Conservation (phyloP, 2,329 filamentous ascomycete species). For the Colletotrichum neosansevieriae region DNA sequence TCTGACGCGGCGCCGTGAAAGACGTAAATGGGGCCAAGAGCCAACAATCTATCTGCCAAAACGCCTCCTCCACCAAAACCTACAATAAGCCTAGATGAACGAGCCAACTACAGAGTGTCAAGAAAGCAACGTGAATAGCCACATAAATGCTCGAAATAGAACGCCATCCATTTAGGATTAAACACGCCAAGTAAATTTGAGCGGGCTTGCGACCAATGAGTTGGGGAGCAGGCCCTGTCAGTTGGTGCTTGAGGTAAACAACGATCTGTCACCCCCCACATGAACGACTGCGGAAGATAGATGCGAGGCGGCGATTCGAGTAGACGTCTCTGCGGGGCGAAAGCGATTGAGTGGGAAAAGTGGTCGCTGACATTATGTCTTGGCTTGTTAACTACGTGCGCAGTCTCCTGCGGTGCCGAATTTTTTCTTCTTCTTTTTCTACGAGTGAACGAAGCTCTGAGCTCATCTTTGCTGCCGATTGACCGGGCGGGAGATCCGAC, state of each 20-base stretch:
- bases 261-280: slow-evolving; percentile 6
- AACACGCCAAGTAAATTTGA: slow-evolving; percentile 6
- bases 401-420: too few relatives aligned
- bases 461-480: too few relatives aligned
- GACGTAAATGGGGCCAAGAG: slow-evolving; percentile 1
- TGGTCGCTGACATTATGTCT: too few relatives aligned
- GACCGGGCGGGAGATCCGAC: too few relatives aligned
- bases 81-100: not conserved
- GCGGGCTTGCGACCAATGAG: slow-evolving; percentile 6
- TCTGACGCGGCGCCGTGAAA: slow-evolving; percentile 5
- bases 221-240: not conserved
- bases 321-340: not conserved
- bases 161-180: not conserved
- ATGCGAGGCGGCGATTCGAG: not conserved
- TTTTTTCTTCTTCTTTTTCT: too few relatives aligned
- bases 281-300: not conserved
- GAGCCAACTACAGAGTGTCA: not conserved
- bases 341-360: not conserved
- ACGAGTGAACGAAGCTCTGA: too few relatives aligned
- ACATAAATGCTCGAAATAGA: slow-evolving; percentile 14
- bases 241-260: slow-evolving; percentile 10
- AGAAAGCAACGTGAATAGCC: not conserved
- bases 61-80: not conserved
- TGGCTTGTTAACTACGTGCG: too few relatives aligned
- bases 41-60: slow-evolving; percentile 7